Percentiles rank a stretch among this genome's conserved stretches.
Evolutionary conservation across 78 protist genomes (phyloP).

Genomic region (Chrysochromulina parva): DNA sequence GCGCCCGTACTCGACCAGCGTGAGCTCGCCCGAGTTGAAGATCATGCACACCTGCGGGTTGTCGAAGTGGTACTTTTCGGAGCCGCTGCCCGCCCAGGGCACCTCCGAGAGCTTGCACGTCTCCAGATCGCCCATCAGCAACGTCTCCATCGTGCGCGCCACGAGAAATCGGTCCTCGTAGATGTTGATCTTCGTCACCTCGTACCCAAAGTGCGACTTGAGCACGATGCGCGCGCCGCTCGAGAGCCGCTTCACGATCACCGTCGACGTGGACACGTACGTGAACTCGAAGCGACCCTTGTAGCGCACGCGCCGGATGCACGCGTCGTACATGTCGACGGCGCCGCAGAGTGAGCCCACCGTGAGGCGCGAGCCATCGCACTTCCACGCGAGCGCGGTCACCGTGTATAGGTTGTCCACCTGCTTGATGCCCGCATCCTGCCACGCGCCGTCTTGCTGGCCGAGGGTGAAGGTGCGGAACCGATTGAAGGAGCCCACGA

Average conservation of each 20-base stretch:
- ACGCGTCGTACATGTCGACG: conserved; percentile 76
- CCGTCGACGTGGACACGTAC: conserved; percentile 56
- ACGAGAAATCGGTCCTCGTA: conserved; percentile 69
- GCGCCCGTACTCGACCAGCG: conserved; percentile 81
- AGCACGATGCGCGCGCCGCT: conserved; percentile 61
- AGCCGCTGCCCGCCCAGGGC: conserved; percentile 64
- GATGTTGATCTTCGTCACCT: conserved; percentile 73
- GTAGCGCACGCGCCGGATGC: conserved; percentile 66
- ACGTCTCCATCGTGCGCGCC: conserved; percentile 73
- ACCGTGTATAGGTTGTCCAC: conserved; percentile 64
- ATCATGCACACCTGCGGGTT: conserved; percentile 68
- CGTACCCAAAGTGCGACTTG: conserved; percentile 67
- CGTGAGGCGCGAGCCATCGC: conserved; percentile 71
- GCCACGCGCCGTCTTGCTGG: conserved; percentile 58
- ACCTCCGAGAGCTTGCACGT: conserved; percentile 64
- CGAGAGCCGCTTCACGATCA: conserved; percentile 72
- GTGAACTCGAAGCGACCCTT: conserved; percentile 77
- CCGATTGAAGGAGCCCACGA: conserved; percentile 67
- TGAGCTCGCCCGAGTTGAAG: conserved; percentile 80
- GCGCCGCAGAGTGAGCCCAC: conserved; percentile 70
- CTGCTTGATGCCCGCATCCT: conserved; percentile 45
- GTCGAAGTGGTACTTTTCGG: conserved; percentile 76
- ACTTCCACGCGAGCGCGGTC: conserved; percentile 70
- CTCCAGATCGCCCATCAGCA: conserved; percentile 74
- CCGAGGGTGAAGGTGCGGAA: conserved; percentile 66